These are phyloP conservation scores for Picocystis sp. DNA, from an alignment of 163 green algal genomes.

Conservation along the genomic window DNA sequence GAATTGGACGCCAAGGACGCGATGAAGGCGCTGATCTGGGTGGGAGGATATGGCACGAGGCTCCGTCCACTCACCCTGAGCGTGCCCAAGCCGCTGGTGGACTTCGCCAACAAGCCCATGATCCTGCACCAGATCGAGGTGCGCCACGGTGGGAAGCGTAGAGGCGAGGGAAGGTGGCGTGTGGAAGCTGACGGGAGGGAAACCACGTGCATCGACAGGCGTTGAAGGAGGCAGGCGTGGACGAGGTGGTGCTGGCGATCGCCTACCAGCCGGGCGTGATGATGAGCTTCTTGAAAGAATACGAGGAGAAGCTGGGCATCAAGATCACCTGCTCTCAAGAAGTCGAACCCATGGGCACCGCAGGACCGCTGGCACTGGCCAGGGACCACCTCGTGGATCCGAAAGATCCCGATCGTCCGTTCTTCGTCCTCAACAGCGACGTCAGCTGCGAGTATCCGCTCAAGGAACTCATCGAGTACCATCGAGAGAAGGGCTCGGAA, in stretches of 20 bases:
- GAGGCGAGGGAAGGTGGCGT: background rate
- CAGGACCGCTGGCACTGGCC: constrained; percentile 78
- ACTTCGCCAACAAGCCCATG: constrained; percentile 97
- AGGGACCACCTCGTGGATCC: constrained; percentile 72
- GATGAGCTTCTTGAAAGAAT: constrained; percentile 82
- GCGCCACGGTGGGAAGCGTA: background rate
- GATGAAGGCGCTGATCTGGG: constrained; percentile 80
- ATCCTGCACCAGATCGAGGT: constrained; percentile 94
- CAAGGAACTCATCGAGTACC: constrained; percentile 49
- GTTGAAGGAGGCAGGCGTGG: constrained; percentile 69
- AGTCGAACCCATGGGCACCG: constrained; percentile 92
- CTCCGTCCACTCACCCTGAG: constrained; percentile 82
- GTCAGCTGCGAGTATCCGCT: constrained; percentile 72
- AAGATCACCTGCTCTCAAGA: constrained; percentile 61
- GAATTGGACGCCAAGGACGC: background rate
- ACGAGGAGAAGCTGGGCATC: constrained; percentile 74
- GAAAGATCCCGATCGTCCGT: constrained; percentile 47
- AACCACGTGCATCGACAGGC: constrained; percentile 35
- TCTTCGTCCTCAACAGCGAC: constrained; percentile 92
- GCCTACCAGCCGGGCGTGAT: constrained; percentile 93
- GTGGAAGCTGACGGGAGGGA: background rate
- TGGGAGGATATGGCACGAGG: constrained; percentile 83
- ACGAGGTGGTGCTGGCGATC: constrained; percentile 91
- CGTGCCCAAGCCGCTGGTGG: constrained; percentile 61
- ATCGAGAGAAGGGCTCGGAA: constrained; percentile 39